Base-by-base conservation (phyloP, 441 rosid species). In the Bruguiera hainesii region DNA sequence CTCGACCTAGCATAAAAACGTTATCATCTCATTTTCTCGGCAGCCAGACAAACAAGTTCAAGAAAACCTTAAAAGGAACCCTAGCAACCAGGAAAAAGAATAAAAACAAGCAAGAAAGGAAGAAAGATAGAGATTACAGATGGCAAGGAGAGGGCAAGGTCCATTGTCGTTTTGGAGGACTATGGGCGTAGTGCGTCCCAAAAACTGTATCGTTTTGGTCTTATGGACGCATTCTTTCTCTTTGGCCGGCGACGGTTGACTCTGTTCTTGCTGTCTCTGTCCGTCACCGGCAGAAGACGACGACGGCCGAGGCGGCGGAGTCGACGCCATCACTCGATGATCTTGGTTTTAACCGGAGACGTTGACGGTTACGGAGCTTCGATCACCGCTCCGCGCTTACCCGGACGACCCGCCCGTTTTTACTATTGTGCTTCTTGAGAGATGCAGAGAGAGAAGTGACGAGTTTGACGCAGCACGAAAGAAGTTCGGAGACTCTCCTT, bases 81-180 rank as follows among this genome's bases (percentile, higher is more conserved):
- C 60, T 23, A 61, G 63, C 71, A 62, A 57, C 63, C 69, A 16
- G 46, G 19, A 3, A 53, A 70, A 50, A 61, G 59, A 73, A 78
- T 72, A 53, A n/a, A 80, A 72, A 83, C 37, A 33, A 52, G 48
- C 21, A 78, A 58, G 26, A 42, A 60, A 62, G 42, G 7, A 46
- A 42, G 71, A 42, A 70, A 61, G 75, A 85, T 80, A 64, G 78
- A 68, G 48, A 79, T 84, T 92, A 83, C 99, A 92, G 74, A 95
- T 95, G 72, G 99, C 99, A 56, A 95, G 86, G 42, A 92, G 84
- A 76, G 99, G 99, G 68, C 99, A 95, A 62, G 99, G 96, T 71
- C 99, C 99, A 79, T 95, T 95, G 80, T 92, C 98, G 79, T 92
- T 96, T 69, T 96, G 99, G 75, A 96, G 98, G 71, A 96, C 73